phyloP scores from a whole-genome alignment of 2,329 filamentous ascomycete genomes.

The Hypoxylon sp. region DNA sequence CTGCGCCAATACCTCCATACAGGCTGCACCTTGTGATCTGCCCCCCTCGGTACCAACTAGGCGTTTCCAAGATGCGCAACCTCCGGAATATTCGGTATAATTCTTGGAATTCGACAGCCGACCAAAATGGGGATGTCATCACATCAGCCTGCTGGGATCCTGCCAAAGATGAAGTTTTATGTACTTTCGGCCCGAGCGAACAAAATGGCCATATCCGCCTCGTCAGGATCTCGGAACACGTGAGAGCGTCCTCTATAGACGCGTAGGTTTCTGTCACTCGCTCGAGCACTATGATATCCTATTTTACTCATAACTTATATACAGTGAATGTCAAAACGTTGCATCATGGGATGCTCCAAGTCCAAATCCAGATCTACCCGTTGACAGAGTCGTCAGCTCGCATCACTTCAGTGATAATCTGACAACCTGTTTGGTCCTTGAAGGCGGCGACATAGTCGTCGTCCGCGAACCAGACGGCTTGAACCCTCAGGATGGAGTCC shows the following conservation, averaged over 20 bases:
- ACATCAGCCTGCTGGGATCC: slow-evolving; percentile 90
- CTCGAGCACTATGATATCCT: slow-evolving; percentile 29
- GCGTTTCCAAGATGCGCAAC: slow-evolving; percentile 78
- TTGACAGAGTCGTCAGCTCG: slow-evolving; percentile 81
- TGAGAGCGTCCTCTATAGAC: slow-evolving; percentile 51
- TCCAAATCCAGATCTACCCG: slow-evolving; percentile 78
- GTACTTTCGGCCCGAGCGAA: slow-evolving; percentile 83
- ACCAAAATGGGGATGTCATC: slow-evolving; percentile 64
- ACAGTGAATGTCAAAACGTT: slow-evolving; percentile 63
- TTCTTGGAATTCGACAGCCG: slow-evolving; percentile 70
- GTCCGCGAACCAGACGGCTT: slow-evolving; percentile 75
- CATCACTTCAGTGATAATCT: slow-evolving; percentile 87
- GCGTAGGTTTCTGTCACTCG: slow-evolving; percentile 55
- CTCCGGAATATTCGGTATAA: slow-evolving; percentile 81
- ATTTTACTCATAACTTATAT: slow-evolving; percentile 41
- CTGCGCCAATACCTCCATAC: background rate
- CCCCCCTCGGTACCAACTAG: background rate
- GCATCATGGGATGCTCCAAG: slow-evolving; percentile 91
- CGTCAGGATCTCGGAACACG: slow-evolving; percentile 63
- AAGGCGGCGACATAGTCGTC: slow-evolving; percentile 90
- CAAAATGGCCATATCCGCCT: slow-evolving; percentile 80
- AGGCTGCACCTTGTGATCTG: slow-evolving; percentile 12
- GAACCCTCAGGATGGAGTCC: slow-evolving; percentile 70
- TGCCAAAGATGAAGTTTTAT: slow-evolving; percentile 80
- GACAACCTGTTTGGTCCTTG: slow-evolving; percentile 84